Conservation (phyloP, 1,284 basidiomycete genomes). For the Meripilus lineatus region DNA sequence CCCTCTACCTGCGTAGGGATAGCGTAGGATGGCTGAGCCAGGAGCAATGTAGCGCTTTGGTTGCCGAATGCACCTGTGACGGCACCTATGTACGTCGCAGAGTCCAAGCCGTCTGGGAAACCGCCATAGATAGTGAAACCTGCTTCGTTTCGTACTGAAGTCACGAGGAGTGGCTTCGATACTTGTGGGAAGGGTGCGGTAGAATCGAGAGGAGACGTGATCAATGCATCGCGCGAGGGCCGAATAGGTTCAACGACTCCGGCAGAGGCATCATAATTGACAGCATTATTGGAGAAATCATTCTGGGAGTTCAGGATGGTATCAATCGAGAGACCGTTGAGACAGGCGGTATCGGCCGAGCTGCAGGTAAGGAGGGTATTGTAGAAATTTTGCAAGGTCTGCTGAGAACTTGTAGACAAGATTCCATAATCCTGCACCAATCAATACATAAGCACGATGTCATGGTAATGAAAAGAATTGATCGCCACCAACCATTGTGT, state of each 20-base stretch:
- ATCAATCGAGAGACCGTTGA: conserved; percentile 43
- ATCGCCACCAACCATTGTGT: conserved; percentile 64
- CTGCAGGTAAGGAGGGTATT: conserved; percentile 46
- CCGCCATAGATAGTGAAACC: conserved; percentile 50
- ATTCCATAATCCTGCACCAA: conserved; percentile 65
- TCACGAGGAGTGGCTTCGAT: conserved; percentile 63
- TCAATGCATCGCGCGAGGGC: conserved; percentile 57
- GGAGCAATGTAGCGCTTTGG: conserved; percentile 41
- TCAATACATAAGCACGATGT: neutral
- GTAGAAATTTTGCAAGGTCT: conserved; percentile 49
- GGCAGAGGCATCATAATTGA: conserved; percentile 44
- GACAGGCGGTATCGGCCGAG: conserved; percentile 43
- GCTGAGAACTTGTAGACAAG: conserved; percentile 48
- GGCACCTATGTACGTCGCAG: conserved; percentile 34
- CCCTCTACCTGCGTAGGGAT: conserved; percentile 29
- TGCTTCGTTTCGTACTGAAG: conserved; percentile 69
- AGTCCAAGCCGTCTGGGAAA: conserved; percentile 36
- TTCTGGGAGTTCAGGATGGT: conserved; percentile 49
- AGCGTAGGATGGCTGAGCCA: conserved; percentile 48
- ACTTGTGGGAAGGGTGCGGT: conserved; percentile 49
- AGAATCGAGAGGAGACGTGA: conserved; percentile 55
- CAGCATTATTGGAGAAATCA: conserved; percentile 36
- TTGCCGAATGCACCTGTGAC: conserved; percentile 45
- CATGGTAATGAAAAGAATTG: too few species aligned
- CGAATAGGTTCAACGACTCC: conserved; percentile 55